A percentile compares a stretch with the other conserved stretches of the same genome.
Conservation (phyloP, 2,329 filamentous ascomycete genomes). For the Lecanicillium sp. region DNA sequence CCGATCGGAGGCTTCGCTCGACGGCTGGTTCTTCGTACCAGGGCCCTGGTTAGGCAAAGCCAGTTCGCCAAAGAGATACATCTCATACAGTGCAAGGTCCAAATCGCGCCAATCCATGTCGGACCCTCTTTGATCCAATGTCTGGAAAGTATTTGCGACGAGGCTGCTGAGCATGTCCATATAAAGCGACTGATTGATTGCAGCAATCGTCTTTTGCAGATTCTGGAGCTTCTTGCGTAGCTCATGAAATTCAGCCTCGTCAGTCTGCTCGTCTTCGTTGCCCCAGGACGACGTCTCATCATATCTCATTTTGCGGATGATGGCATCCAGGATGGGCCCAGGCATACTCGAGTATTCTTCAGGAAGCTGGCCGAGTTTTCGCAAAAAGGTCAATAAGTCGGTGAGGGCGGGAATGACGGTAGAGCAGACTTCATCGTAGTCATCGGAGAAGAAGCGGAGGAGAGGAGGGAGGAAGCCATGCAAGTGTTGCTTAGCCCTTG, state of each 20-base stretch:
- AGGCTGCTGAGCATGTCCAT: constrained; percentile 81
- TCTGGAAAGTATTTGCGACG: constrained; percentile 79
- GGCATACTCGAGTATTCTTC: constrained; percentile 74
- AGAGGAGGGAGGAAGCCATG: constrained; percentile 79
- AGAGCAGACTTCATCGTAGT: constrained; percentile 96
- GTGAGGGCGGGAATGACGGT: constrained; percentile 90
- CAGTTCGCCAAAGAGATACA: constrained; percentile 91
- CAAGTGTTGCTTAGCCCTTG: constrained; percentile 72
- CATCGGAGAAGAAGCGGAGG: constrained; percentile 90
- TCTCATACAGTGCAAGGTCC: constrained; percentile 87
- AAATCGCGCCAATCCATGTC: constrained; percentile 91
- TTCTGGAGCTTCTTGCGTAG: constrained; percentile 82
- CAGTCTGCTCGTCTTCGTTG: constrained; percentile 86
- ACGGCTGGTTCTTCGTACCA: constrained; percentile 78
- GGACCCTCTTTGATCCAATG: constrained; percentile 62
- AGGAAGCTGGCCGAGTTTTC: constrained; percentile 69
- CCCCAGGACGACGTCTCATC: constrained; percentile 94
- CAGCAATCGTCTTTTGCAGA: constrained; percentile 85
- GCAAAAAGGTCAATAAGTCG: constrained; percentile 83
- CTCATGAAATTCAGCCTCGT: constrained; percentile 96
- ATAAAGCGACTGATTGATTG: constrained; percentile 80
- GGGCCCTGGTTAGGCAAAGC: constrained; percentile 82
- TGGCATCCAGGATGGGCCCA: constrained; percentile 79
- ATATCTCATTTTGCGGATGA: constrained; percentile 94
- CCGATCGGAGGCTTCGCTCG: constrained; percentile 68